Percentiles rank a stretch among this genome's conserved stretches.
Evolutionary conservation across 352 stramenopile genomes (phyloP).

Genomic region (Pythium oligandrum): DNA sequence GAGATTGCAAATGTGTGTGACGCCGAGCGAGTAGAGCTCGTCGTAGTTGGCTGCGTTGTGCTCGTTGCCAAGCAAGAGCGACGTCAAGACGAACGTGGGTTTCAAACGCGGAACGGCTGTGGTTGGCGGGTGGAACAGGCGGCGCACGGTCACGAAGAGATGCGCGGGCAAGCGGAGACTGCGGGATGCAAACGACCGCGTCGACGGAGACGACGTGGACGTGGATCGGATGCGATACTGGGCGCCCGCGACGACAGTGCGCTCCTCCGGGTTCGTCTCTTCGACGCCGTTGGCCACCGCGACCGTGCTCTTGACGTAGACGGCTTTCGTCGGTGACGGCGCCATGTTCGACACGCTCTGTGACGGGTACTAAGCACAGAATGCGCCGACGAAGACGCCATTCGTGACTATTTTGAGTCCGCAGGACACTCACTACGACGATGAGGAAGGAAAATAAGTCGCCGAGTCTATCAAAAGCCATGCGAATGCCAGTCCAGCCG

Average conservation of each 20-base stretch:
- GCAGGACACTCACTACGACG: no score
- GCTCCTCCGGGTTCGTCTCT: constrained; percentile 21
- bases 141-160: constrained; percentile 14
- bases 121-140: constrained; percentile 4
- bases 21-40: constrained; percentile 15
- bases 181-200: not conserved
- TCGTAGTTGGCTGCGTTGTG: constrained; percentile 19
- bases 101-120: constrained; percentile 1
- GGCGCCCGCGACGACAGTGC: constrained; percentile 15
- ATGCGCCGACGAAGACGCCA: no score
- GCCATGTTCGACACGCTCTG: constrained; percentile 1
- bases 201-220: not conserved
- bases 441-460: no score
- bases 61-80: constrained; percentile 17
- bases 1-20: constrained; percentile 26
- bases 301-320: constrained; percentile 23
- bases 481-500: no score
- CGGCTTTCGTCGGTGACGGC: constrained; percentile 16
- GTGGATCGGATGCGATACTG: constrained; percentile 18
- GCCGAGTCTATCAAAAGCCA: no score
- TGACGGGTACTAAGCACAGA: no score
- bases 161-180: constrained; percentile 5
- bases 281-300: constrained; percentile 15
- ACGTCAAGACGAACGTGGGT: constrained; percentile 10
- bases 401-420: no score